Base-by-base conservation (phyloP, 2,329 filamentous ascomycete species). In the Penicillium brasilianum region DNA sequence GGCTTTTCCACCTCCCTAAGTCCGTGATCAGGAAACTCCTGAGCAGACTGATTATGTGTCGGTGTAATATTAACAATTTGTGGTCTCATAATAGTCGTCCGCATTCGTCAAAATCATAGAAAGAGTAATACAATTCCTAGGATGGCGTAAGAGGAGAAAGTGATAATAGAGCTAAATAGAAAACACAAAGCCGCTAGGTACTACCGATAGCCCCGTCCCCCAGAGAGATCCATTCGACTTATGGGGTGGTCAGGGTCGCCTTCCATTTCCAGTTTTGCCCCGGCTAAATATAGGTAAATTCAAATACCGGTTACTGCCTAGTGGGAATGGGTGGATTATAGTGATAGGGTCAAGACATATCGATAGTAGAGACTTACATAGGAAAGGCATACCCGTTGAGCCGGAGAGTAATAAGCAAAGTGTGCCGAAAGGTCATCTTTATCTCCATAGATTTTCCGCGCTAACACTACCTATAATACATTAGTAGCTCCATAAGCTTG, bases 21-120 rank as follows among this genome's bases (percentile, higher is more conserved):
- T 3, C 22, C 18, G 3, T n/a, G 5, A n/a, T 49, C 46, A 30
- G 46, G 25, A 32, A 4, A 8, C 46, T 4, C 13, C 28, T 49
- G 46, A 18, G 13, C n/a, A 49, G 46, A 7, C 25, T 32, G 9
- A 10, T 20, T 4, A 4, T 43, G 41, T 43, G 41, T 43, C 18
- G 41, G 46, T n/a, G 46, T 49, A 18, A 49, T 49, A 49, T 32
- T 14, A 49, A 49, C 18, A n/a, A 49, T 49, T 10, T 49, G 46
- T n/a, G 46, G 18, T 32, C 25, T 49, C 46, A 49, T 49, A 10
- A 32, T 49, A 3, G 46, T 18, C n/a, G 46, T 49, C 32, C 46
- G 30, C 46, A 30, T 49, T 32, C n/a, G 25, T 6, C 25, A 28
- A 13, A 30, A 25, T 1, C 10, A 30, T n/a, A 30, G 22, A 49